Conservation (phyloP, 768 basidiomycete species). For the Phlebiopsis gigantea region DNA sequence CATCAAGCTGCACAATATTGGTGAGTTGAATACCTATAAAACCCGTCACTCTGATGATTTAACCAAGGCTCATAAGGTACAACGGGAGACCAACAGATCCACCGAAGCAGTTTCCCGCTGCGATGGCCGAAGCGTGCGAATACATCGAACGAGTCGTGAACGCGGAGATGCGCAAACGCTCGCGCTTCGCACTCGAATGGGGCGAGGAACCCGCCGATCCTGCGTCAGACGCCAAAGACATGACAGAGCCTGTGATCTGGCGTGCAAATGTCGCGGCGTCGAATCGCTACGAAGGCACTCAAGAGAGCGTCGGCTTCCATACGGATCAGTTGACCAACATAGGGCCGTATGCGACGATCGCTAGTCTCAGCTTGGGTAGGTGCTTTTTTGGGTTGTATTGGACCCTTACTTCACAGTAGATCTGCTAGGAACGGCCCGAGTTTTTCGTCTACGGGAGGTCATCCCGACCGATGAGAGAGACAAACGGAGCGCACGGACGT, state of each 20-base stretch:
- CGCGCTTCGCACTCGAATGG: slow-evolving; percentile 68
- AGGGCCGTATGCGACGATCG: slow-evolving; percentile 82
- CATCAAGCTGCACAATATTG: slow-evolving; percentile 73
- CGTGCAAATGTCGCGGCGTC: slow-evolving; percentile 82
- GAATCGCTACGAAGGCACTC: slow-evolving; percentile 79
- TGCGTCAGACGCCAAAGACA: not conserved
- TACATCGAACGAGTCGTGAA: slow-evolving; percentile 70
- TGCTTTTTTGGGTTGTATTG: not conserved
- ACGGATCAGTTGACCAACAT: slow-evolving; percentile 78
- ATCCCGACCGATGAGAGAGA: slow-evolving; percentile 57
- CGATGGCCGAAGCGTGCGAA: slow-evolving; percentile 76
- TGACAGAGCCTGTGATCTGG: slow-evolving; percentile 37
- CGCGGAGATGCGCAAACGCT: slow-evolving; percentile 56
- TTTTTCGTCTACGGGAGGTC: slow-evolving; percentile 74
- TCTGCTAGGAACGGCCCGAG: slow-evolving; percentile 54
- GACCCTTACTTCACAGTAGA: not conserved
- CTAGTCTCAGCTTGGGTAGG: slow-evolving; percentile 73
- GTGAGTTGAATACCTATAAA: slow-evolving; percentile 30
- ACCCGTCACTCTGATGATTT: not conserved
- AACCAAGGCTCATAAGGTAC: slow-evolving; percentile 49
- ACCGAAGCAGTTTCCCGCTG: slow-evolving; percentile 52
- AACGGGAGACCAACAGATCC: slow-evolving; percentile 62
- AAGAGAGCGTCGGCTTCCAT: slow-evolving; percentile 79
- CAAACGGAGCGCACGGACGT: slow-evolving; percentile 60
- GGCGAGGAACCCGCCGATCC: slow-evolving; percentile 22